A percentile compares a stretch with the other conserved stretches of the same genome.
phyloP scores from a whole-genome alignment of 192 early-diverging fungal genomes.

The Backusella liffmaniae region DNA sequence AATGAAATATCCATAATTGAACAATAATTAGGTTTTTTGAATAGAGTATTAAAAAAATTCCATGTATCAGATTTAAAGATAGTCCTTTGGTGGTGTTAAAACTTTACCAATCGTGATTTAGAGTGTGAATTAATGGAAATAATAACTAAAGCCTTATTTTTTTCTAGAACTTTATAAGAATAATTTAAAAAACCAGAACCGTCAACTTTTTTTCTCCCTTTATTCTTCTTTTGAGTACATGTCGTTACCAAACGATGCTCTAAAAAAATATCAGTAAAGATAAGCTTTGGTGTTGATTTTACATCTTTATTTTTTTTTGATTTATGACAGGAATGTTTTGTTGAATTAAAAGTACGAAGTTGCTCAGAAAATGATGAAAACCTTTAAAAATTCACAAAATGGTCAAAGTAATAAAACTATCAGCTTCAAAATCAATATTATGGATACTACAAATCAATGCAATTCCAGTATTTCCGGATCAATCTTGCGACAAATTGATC shows the following conservation, averaged over 20 bases:
- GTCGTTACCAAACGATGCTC: background rate
- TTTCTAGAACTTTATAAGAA: background rate
- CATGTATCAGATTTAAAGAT: background rate
- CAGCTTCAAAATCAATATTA: background rate
- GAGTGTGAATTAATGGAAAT: background rate
- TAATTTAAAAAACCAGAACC: background rate
- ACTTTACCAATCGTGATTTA: background rate
- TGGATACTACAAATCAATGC: background rate
- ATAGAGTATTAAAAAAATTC: too few relatives aligned
- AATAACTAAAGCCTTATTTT: background rate
- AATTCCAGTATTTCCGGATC: too few relatives aligned
- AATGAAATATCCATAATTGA: too few relatives aligned
- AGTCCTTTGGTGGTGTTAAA: background rate
- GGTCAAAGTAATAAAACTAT: background rate
- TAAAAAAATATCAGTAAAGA: background rate
- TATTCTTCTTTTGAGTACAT: background rate
- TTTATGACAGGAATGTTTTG: background rate
- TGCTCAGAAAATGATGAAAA: background rate
- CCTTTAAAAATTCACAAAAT: background rate
- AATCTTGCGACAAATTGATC: too few relatives aligned
- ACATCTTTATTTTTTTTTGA: background rate
- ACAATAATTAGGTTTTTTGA: too few relatives aligned
- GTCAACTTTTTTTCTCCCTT: background rate
- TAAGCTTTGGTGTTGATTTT: background rate
- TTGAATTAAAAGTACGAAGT: background rate